Conservation (phyloP, 257 asterid genomes). For the Euphrasia confusa region DNA sequence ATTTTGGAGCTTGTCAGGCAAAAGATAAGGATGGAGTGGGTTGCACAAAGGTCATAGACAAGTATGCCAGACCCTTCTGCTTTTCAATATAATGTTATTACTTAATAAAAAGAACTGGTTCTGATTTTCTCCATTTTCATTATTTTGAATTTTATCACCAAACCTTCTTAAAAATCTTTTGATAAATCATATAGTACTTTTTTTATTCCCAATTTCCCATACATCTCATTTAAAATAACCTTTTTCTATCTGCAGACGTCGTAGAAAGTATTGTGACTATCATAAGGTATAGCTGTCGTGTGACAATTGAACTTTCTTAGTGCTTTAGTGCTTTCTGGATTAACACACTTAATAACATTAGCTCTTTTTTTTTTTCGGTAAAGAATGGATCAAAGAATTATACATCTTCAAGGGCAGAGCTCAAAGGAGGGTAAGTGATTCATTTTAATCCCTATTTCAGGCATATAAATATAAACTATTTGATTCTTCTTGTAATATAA, state of each 20-base stretch:
- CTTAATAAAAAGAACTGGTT: not conserved
- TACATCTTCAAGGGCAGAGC: constrained; percentile 66
- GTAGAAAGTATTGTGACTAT: constrained; percentile 60
- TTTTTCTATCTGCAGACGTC: constrained; percentile 43
- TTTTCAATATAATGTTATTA: constrained; percentile 12
- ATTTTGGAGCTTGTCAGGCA: constrained; percentile 76
- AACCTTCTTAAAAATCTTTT: too few relatives aligned
- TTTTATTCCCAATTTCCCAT: not conserved
- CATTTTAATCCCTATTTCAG: constrained; percentile 1
- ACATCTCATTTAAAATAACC: not conserved
- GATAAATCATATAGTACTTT: too few relatives aligned
- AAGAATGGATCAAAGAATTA: constrained; percentile 62
- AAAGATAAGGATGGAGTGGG: constrained; percentile 64
- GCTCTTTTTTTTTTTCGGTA: not conserved
- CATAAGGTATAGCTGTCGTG: constrained; percentile 50
- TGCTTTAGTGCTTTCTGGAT: constrained; percentile 6
- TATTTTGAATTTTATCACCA: too few relatives aligned
- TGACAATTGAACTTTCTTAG: constrained; percentile 7
- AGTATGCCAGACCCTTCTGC: constrained; percentile 37
- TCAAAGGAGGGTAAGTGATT: constrained; percentile 77
- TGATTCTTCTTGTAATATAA: constrained; percentile 20
- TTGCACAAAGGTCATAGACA: constrained; percentile 60
- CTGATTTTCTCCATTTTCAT: too few relatives aligned
- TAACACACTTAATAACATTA: not conserved
- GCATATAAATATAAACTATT: not conserved